These are phyloP conservation scores for Tephrocybe sp. DNA, from an alignment of 768 basidiomycete genomes.

Conservation along the genomic window DNA sequence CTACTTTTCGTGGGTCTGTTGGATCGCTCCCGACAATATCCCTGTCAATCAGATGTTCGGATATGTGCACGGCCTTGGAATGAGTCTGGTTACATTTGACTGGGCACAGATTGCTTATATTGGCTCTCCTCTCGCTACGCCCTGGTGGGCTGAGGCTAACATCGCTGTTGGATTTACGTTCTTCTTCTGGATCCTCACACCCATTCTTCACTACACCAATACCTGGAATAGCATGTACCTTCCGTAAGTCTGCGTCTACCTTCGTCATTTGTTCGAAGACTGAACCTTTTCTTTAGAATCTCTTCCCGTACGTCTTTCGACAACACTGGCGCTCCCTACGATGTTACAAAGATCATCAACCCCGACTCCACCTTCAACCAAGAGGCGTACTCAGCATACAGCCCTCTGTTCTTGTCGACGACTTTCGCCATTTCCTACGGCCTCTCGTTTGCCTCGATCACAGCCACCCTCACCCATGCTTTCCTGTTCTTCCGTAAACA, in stretches of 20 bases:
- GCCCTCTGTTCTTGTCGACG: slow-evolving; percentile 63
- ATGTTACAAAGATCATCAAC: slow-evolving; percentile 58
- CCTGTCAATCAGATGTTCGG: slow-evolving; percentile 78
- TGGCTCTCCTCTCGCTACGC: slow-evolving; percentile 71
- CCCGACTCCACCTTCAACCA: slow-evolving; percentile 54
- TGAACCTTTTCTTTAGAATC: slow-evolving; percentile 34
- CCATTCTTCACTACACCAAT: slow-evolving; percentile 68
- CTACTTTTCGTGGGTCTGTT: slow-evolving; percentile 59
- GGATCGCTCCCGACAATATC: slow-evolving; percentile 71
- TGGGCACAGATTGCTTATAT: slow-evolving; percentile 78
- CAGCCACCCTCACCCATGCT: slow-evolving; percentile 72
- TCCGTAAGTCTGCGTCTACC: slow-evolving; percentile 38
- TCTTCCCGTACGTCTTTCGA: slow-evolving; percentile 67
- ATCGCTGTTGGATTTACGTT: slow-evolving; percentile 60
- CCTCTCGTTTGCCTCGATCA: slow-evolving; percentile 81
- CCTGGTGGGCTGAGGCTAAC: slow-evolving; percentile 85
- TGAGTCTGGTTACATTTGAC: slow-evolving; percentile 80
- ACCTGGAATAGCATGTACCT: slow-evolving; percentile 57
- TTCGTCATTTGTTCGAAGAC: not conserved
- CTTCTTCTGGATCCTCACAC: slow-evolving; percentile 72
- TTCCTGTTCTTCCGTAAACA: slow-evolving; percentile 76
- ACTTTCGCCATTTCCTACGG: slow-evolving; percentile 82
- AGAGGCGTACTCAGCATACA: slow-evolving; percentile 54
- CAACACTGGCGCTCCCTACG: slow-evolving; percentile 57
- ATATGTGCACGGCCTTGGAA: slow-evolving; percentile 57